These are phyloP conservation scores for Aspergillus bertholletiae DNA, from an alignment of 495 filamentous ascomycete species.

Conservation along the genomic window DNA sequence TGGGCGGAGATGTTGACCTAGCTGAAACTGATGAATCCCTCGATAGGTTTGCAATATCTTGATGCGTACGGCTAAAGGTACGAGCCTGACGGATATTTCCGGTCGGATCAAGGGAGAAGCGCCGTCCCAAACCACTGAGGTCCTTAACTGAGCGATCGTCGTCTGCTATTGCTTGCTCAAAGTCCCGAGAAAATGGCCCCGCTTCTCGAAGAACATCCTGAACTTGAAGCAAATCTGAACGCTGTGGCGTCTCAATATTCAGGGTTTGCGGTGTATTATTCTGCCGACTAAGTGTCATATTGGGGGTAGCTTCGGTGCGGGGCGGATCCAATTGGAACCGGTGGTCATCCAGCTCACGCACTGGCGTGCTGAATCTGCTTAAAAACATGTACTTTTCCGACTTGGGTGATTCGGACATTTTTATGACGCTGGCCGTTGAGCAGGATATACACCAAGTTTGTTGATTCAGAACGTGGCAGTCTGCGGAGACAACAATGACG, in stretches of 20 bases:
- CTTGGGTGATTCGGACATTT: slow-evolving; percentile 62
- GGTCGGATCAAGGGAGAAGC: slow-evolving; percentile 37
- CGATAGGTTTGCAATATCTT: slow-evolving; percentile 40
- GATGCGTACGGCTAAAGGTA: slow-evolving; percentile 38
- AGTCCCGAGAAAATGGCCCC: slow-evolving; percentile 59
- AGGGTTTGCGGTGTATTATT: slow-evolving; percentile 31
- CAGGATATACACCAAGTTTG: neutral
- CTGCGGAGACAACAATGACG: slow-evolving; percentile 3
- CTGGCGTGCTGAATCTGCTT: slow-evolving; percentile 70
- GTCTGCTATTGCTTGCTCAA: slow-evolving; percentile 82
- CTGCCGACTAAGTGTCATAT: slow-evolving; percentile 32
- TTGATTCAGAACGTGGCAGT: neutral
- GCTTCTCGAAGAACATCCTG: slow-evolving; percentile 43
- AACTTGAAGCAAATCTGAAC: slow-evolving; percentile 47
- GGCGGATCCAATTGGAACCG: slow-evolving; percentile 69
- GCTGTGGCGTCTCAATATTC: slow-evolving; percentile 29
- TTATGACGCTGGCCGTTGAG: neutral
- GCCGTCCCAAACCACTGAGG: slow-evolving; percentile 35
- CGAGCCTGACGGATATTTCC: slow-evolving; percentile 36
- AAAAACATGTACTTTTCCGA: slow-evolving; percentile 55
- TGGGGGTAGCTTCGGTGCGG: slow-evolving; percentile 50
- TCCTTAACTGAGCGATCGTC: slow-evolving; percentile 59
- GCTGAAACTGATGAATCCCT: slow-evolving; percentile 56
- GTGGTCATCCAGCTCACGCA: slow-evolving; percentile 90
- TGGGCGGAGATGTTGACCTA: slow-evolving; percentile 80